These are phyloP conservation scores for Daldinia bambusicola DNA, from an alignment of 495 filamentous ascomycete species.

Conservation along the genomic window DNA sequence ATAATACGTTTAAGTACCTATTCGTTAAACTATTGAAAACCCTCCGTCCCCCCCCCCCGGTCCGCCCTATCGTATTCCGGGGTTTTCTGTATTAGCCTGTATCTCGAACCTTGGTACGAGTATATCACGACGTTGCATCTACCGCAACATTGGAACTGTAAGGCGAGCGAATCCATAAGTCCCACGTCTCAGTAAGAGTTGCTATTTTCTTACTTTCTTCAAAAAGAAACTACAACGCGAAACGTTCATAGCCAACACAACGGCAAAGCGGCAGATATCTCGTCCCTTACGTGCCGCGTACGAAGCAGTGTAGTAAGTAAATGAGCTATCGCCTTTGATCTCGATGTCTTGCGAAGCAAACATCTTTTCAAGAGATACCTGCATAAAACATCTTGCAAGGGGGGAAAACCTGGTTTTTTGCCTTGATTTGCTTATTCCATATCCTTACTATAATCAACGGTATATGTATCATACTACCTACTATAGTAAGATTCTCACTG, in stretches of 20 bases:
- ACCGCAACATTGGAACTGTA: background rate
- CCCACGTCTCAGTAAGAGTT: too few relatives aligned
- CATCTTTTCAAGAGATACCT: background rate
- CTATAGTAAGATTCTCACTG: background rate
- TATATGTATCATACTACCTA: too few relatives aligned
- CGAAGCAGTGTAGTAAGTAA: background rate
- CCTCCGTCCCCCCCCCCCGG: too few relatives aligned
- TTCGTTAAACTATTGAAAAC: background rate
- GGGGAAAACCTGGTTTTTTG: background rate
- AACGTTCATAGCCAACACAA: too few relatives aligned
- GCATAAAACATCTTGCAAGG: too few relatives aligned
- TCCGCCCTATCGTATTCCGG: slow-evolving; percentile 10
- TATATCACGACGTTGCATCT: background rate
- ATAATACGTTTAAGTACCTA: too few relatives aligned
- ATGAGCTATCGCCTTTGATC: background rate
- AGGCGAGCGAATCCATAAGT: background rate
- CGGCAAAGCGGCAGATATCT: background rate
- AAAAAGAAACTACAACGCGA: too few relatives aligned
- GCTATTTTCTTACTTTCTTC: too few relatives aligned
- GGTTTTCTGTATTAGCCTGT: background rate
- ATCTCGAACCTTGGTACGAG: background rate
- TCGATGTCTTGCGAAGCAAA: background rate
- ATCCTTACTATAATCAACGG: background rate
- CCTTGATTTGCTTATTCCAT: background rate
- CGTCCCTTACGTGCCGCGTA: background rate